These are phyloP conservation scores for Gliomastix tumulicola DNA, from an alignment of 2,329 filamentous ascomycete genomes.

Conservation along the genomic window DNA sequence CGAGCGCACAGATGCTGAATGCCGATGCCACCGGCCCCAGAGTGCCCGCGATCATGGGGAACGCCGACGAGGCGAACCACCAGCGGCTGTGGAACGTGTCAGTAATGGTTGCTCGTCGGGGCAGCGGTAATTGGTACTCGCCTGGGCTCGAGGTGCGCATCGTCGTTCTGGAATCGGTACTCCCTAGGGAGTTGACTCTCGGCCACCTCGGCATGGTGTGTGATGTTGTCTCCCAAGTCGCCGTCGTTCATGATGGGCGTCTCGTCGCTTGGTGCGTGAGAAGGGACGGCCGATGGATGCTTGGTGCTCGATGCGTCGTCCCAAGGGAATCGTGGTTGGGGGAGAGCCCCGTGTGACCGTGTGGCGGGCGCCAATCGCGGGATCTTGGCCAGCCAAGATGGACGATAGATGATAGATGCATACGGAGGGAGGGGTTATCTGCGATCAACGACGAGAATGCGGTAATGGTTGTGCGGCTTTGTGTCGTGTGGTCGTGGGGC, in stretches of 20 bases:
- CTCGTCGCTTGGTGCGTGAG: too few relatives aligned
- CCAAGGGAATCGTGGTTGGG: too few relatives aligned
- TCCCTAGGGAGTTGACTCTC: constrained; percentile 13
- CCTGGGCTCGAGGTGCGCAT: constrained; percentile 37
- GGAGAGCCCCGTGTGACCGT: too few relatives aligned
- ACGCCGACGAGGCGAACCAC: constrained; percentile 58
- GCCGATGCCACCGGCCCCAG: constrained; percentile 82
- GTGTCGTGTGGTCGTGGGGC: too few relatives aligned
- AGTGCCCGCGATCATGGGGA: constrained; percentile 77
- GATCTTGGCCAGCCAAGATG: too few relatives aligned
- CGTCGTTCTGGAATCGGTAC: constrained; percentile 25
- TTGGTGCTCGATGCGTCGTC: too few relatives aligned
- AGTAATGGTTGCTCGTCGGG: not conserved
- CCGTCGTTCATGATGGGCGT: constrained; percentile 4
- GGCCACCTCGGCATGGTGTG: constrained; percentile 19
- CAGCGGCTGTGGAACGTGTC: constrained; percentile 37
- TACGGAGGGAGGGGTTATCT: too few relatives aligned
- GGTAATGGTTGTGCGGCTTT: too few relatives aligned
- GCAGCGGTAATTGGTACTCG: constrained; percentile 11
- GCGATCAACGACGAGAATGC: too few relatives aligned
- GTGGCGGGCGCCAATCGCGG: too few relatives aligned
- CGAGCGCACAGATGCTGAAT: constrained; percentile 81
- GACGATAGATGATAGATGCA: too few relatives aligned
- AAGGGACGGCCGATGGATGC: too few relatives aligned
- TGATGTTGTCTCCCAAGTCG: constrained; percentile 19